A percentile compares a stretch with the other conserved stretches of the same genome.
These are phyloP conservation scores for Russula abietina DNA, from an alignment of 768 basidiomycete species.

Conservation along the genomic window DNA sequence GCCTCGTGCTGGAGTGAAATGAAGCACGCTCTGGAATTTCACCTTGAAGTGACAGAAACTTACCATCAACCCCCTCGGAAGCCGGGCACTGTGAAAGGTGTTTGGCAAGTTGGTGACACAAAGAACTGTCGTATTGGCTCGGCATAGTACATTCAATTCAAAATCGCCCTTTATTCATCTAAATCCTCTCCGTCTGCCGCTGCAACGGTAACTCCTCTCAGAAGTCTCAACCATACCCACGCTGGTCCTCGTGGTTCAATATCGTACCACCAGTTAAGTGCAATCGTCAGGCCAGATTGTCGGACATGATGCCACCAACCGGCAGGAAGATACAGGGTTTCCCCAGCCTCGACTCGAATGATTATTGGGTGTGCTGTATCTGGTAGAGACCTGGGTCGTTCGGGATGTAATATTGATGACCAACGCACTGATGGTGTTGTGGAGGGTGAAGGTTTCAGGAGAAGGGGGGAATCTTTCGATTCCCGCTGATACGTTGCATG, in stretches of 20 bases:
- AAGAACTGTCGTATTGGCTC: neutral
- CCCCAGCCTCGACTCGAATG: slow-evolving; percentile 62
- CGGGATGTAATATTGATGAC: slow-evolving; percentile 69
- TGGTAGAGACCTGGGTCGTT: slow-evolving; percentile 41
- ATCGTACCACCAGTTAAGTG: slow-evolving; percentile 89
- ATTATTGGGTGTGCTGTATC: slow-evolving; percentile 56
- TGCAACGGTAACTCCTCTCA: slow-evolving; percentile 35
- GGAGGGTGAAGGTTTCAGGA: slow-evolving; percentile 45
- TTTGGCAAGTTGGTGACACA: neutral
- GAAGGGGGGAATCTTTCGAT: slow-evolving; percentile 34
- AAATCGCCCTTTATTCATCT: slow-evolving; percentile 1
- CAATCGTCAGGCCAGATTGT: slow-evolving; percentile 61
- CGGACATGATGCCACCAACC: slow-evolving; percentile 93
- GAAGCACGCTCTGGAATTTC: neutral
- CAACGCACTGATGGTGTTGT: slow-evolving; percentile 58
- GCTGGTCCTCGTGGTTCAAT: slow-evolving; percentile 63
- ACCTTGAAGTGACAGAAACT: neutral
- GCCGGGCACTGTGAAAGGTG: neutral
- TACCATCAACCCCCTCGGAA: neutral
- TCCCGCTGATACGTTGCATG: slow-evolving; percentile 50
- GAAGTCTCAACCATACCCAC: slow-evolving; percentile 63
- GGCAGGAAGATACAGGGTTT: slow-evolving; percentile 83
- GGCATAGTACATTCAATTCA: neutral
- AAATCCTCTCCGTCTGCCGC: slow-evolving; percentile 7
- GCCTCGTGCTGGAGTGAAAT: neutral